Evolutionary conservation across 108 stramenopile species (phyloP).

Genomic region (Seminavis robusta): DNA sequence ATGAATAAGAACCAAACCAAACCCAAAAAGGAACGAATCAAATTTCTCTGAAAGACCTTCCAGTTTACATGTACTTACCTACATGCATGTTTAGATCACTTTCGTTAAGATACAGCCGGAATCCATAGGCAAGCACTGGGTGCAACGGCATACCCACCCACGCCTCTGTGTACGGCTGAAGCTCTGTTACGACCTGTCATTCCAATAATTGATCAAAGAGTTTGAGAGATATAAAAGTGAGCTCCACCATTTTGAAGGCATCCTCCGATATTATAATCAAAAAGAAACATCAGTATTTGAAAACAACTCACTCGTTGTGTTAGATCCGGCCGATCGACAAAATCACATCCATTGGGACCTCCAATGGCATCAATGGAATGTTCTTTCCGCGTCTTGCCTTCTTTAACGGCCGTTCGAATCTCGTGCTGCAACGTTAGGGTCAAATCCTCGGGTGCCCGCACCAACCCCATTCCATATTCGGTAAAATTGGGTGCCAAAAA

Average conservation of each 20-base stretch:
- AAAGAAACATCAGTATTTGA: too few relatives aligned
- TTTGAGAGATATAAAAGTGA: too few relatives aligned
- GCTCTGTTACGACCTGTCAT: constrained; percentile 50
- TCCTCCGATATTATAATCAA: too few relatives aligned
- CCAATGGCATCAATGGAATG: constrained; percentile 35
- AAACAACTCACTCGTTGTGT: constrained; percentile 15
- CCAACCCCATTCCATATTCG: constrained; percentile 66
- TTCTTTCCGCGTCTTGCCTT: constrained; percentile 27
- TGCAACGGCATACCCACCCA: constrained; percentile 56
- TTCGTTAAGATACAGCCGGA: constrained; percentile 76
- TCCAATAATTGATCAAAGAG: too few relatives aligned
- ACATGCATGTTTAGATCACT: constrained; percentile 74
- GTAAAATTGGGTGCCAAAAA: constrained; percentile 49
- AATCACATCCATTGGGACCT: constrained; percentile 25
- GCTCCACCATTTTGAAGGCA: too few relatives aligned
- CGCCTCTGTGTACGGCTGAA: constrained; percentile 62
- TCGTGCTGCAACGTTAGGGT: constrained; percentile 19
- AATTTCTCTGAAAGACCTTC: too few relatives aligned
- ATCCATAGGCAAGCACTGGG: constrained; percentile 66
- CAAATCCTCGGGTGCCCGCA: constrained; percentile 44
- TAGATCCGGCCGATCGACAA: constrained; percentile 37
- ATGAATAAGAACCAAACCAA: too few relatives aligned
- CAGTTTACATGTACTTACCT: too few relatives aligned
- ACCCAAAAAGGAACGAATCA: too few relatives aligned
- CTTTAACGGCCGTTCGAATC: constrained; percentile 23